Conservation (phyloP, 176 grass and related monocot genomes). For the Musa troglodytarum region DNA sequence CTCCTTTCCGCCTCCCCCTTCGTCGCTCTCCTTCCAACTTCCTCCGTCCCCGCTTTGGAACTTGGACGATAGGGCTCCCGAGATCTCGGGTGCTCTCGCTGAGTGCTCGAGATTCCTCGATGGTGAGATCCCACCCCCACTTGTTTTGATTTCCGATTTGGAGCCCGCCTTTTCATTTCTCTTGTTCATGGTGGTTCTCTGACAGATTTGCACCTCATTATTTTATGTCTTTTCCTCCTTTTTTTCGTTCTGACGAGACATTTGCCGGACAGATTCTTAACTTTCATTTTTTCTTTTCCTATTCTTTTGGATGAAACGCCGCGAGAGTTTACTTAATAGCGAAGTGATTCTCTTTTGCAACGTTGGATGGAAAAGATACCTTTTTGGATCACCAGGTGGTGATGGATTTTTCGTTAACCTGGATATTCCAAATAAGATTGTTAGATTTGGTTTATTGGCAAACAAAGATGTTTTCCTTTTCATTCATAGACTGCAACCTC, state of each 20-base stretch:
- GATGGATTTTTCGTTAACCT: background rate
- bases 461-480: background rate
- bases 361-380: background rate
- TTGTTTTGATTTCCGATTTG: background rate
- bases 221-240: background rate
- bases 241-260: background rate
- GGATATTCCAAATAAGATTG: background rate
- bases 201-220: background rate
- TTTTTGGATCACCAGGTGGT: background rate
- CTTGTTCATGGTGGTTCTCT: background rate
- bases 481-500: background rate
- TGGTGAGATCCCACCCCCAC: constrained; percentile 7
- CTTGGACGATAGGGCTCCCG: constrained; percentile 1
- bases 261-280: background rate
- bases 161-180: background rate
- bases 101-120: background rate
- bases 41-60: constrained; percentile 1
- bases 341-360: background rate
- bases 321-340: background rate
- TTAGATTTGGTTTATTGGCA: background rate
- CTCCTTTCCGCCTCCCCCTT: background rate
- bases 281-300: too few relatives aligned
- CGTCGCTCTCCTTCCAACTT: background rate
- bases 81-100: background rate
- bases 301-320: background rate